Base-by-base conservation (phyloP, 2,329 filamentous ascomycete species). In the Cladorrhinum sp. region DNA sequence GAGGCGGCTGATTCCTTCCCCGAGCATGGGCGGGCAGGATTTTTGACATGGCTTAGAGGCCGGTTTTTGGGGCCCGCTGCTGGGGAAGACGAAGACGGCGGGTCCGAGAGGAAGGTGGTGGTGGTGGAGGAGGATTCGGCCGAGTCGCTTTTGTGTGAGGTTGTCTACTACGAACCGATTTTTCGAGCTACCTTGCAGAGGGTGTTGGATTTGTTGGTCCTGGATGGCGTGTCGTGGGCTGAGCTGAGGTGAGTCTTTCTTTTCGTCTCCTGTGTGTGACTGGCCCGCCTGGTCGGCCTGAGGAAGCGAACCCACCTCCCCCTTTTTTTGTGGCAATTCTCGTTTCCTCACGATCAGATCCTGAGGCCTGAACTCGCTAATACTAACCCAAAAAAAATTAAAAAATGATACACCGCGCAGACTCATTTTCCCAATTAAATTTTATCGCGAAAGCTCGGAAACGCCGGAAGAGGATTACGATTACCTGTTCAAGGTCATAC, bases 111-210 rank as follows among this genome's bases (percentile, higher is more conserved):
- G 71, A 89, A 95, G 12, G n/a, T n/a, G n/a, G n/a, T n/a, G n/a
- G n/a, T n/a, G n/a, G n/a, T n/a, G n/a, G 33, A 36, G 12, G 9
- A 28, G 26, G 26, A 28, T 28, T 28, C 26, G 26, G 26, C 26
- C 26, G 26, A 28, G 26, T 5, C 12, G 10, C 84, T 94, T 3
- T 81, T 94, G 50, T 84, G 85, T 46, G 88, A 86, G 16, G 83
- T 96, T 56, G 81, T 96, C 54, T 90, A 89, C 75, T 96, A 97
- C 75, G 94, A 97, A 75, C 93, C 93, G 14, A 91, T 98, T 64
- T 94, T 91, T 76, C 86, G 92, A 23, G 79, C 80, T 18, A 96
- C 92, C 70, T 77, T 97, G 62, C 85, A 83, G 26, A 82, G 85
- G 21, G 80, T 97, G 68, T 85, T 96, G 73, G 78, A 78, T 54